Base-by-base conservation (phyloP, 306 rosid species). In the Cicer yamashitae region DNA sequence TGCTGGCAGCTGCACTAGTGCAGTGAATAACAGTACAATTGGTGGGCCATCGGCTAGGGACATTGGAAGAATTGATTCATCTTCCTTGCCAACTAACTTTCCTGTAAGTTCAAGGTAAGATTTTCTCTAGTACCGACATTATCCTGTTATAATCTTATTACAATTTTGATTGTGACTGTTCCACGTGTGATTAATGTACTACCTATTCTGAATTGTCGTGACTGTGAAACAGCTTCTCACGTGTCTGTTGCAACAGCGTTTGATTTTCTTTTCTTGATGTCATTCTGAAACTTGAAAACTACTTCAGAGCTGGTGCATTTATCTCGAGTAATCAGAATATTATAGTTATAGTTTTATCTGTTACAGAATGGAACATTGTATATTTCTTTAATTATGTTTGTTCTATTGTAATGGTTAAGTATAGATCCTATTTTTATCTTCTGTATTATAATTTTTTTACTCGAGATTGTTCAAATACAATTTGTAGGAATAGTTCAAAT, bases 31-130 rank as follows among this genome's bases (percentile, higher is more conserved):
- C 86, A 86, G 79, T 82, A 47, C 89, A 59, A 82, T 91, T 65
- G 88, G 96, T 53, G 98, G 93, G 68, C 80, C 91, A 64, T 91
- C 97, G 6, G 81, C 88, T 78, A 86, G 97, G 91, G 98, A 93
- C 68, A 69, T 82, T 80, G 84, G 86, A 86, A 96, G 97, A 85
- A 73, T 88, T 37, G 98, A 93, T 77, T 88, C 97, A 37, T 74
- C 98, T 82, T 86, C 98, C 9, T 62, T 89, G 82, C 88, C 97
- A 66, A 68, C 89, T 68, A 88, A 87, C 75, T 91, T 83, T 71
- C 68, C 93, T 12, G 34, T 86, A 82, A 87, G 77, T 89, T 74
- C 97, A 37, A 93, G 98, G 98, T 91, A 81, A 76, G 48, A 50
- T 68, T 25, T 66, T 79, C 63, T 69, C 46, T 51, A 30, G 37